Evolutionary conservation across 768 basidiomycete species (phyloP).

Genomic region (Trametes elegans): DNA sequence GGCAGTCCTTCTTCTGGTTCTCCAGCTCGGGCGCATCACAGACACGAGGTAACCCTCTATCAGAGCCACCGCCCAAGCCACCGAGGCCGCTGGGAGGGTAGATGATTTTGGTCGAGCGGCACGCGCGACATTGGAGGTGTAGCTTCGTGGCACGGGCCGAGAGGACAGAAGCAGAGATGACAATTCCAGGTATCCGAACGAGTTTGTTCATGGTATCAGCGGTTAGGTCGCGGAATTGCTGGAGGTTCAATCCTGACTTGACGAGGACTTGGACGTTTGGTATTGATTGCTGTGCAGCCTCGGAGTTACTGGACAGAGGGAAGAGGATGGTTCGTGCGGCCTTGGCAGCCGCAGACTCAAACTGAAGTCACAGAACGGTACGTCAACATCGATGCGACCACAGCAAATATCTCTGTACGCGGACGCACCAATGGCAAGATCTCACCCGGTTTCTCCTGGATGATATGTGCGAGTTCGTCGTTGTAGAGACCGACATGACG

Average conservation of each 20-base stretch:
- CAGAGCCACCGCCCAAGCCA: conserved; percentile 83
- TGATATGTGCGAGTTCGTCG: conserved; percentile 88
- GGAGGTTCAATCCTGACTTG: conserved; percentile 87
- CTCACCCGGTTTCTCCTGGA: conserved; percentile 88
- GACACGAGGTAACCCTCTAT: conserved; percentile 78
- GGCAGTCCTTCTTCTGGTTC: conserved; percentile 92
- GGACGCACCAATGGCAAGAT: conserved; percentile 76
- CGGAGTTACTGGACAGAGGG: conserved; percentile 61
- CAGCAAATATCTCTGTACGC: too few relatives aligned
- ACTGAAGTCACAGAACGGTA: too few relatives aligned
- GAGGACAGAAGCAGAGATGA: conserved; percentile 93
- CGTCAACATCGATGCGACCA: too few relatives aligned
- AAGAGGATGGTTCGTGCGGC: conserved; percentile 82
- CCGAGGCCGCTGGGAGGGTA: conserved; percentile 78
- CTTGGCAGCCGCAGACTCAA: conserved; percentile 87
- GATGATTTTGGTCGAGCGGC: conserved; percentile 75
- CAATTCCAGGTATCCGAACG: conserved; percentile 95
- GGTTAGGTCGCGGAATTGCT: conserved; percentile 90
- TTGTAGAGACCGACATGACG: conserved; percentile 65
- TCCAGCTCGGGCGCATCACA: conserved; percentile 82
- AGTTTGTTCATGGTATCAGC: conserved; percentile 95
- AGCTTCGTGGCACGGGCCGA: conserved; percentile 92
- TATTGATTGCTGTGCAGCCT: conserved; percentile 46
- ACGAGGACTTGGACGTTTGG: conserved; percentile 86
- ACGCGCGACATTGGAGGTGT: conserved; percentile 90